Evolutionary conservation across 2,329 filamentous ascomycete genomes (phyloP).

Genomic region (Diaporthe eres): DNA sequence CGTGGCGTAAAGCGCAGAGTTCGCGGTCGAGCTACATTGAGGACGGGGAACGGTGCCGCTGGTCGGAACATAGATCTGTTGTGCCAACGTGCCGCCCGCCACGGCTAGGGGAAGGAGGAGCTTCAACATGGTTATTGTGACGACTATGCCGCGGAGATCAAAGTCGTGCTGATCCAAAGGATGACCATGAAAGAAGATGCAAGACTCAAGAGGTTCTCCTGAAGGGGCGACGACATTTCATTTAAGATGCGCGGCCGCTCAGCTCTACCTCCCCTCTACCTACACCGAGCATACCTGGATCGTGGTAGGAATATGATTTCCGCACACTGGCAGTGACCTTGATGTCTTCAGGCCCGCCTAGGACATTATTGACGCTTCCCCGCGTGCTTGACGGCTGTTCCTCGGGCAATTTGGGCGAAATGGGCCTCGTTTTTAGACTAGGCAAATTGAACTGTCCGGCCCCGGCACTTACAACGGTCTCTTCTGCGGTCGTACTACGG

Average conservation of each 20-base stretch:
- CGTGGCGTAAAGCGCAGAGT: neutral
- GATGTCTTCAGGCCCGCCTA: neutral
- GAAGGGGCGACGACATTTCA: neutral
- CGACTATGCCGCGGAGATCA: neutral
- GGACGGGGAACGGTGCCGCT: conserved; percentile 10
- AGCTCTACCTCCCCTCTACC: too few species aligned
- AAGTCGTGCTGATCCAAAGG: neutral
- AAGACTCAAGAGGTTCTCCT: neutral
- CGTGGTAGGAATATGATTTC: neutral
- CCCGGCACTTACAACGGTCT: neutral
- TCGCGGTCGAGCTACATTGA: neutral
- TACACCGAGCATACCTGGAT: neutral
- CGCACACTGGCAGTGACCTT: neutral
- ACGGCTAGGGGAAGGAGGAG: neutral
- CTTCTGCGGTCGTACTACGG: neutral
- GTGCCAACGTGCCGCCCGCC: neutral
- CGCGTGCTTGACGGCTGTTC: conserved; percentile 23
- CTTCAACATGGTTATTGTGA: neutral
- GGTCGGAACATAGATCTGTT: conserved; percentile 6
- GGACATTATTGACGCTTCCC: neutral
- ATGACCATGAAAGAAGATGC: neutral
- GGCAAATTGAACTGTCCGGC: neutral
- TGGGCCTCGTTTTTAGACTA: neutral
- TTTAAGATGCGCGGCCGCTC: neutral
- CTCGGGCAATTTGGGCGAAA: neutral